These are phyloP conservation scores for Candida piceae DNA, from an alignment of 805 yeast genomes.

Conservation along the genomic window DNA sequence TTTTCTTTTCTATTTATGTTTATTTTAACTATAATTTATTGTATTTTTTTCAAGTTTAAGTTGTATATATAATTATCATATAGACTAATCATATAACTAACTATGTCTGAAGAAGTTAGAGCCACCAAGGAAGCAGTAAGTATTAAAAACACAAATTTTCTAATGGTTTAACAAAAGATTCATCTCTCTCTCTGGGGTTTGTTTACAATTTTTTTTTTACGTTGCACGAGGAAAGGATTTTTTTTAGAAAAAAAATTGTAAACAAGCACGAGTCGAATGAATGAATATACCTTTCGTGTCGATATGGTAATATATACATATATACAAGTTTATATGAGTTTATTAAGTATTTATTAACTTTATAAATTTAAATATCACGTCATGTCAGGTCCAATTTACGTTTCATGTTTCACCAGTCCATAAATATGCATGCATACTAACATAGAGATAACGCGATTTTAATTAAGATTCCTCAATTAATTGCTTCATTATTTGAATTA, in stretches of 20 bases:
- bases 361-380: too few species aligned
- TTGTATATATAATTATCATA: neutral
- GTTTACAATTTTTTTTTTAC: neutral
- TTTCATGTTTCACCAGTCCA: too few species aligned
- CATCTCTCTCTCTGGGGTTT: too few species aligned
- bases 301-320: neutral
- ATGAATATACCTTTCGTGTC: too few species aligned
- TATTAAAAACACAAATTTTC: too few species aligned
- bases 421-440: too few species aligned
- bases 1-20: neutral
- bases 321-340: neutral
- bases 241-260: constrained; percentile 1
- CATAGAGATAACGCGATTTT: constrained; percentile 1
- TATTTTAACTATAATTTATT: neutral
- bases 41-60: too few species aligned
- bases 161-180: too few species aligned
- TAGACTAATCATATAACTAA: constrained; percentile 1
- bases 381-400: too few species aligned
- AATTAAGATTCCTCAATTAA: constrained; percentile 39
- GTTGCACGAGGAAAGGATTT: neutral
- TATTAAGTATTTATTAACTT: too few species aligned
- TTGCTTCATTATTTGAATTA: constrained; percentile 74
- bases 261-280: constrained; percentile 1
- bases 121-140: constrained; percentile 28
- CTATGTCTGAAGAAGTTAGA: constrained; percentile 25